Percentiles rank a stretch among this genome's conserved stretches.
phyloP scores from a whole-genome alignment of 2,329 filamentous ascomycete genomes.

The Aspergillus ochraceus region DNA sequence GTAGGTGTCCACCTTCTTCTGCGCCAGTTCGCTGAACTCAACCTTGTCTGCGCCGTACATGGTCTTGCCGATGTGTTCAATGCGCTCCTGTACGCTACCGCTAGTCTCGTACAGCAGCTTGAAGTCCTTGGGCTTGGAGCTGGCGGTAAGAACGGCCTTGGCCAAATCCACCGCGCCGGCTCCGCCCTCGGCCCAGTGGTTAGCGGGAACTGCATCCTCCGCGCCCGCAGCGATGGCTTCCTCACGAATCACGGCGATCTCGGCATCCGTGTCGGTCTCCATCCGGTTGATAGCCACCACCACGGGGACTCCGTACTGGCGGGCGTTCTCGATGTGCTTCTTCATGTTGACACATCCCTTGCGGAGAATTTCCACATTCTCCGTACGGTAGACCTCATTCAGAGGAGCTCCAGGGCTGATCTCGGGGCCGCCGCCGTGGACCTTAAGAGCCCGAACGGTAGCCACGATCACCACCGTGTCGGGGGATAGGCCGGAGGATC shows the following conservation, averaged over 20 bases:
- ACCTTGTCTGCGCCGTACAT: slow-evolving; percentile 94
- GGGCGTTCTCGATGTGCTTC: slow-evolving; percentile 93
- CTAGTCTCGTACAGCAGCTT: slow-evolving; percentile 82
- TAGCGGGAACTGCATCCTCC: slow-evolving; percentile 87
- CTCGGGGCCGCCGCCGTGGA: slow-evolving; percentile 93
- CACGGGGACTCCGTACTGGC: slow-evolving; percentile 84
- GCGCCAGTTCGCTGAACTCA: slow-evolving; percentile 89
- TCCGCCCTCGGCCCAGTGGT: slow-evolving; percentile 96
- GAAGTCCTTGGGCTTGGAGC: slow-evolving; percentile 81
- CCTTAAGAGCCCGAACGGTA: slow-evolving; percentile 92
- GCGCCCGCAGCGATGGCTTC: slow-evolving; percentile 90
- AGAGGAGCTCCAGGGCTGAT: slow-evolving; percentile 84
- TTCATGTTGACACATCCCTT: slow-evolving; percentile 89
- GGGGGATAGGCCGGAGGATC: slow-evolving; percentile 85
- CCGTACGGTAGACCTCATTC: slow-evolving; percentile 84
- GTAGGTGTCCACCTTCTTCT: slow-evolving; percentile 96
- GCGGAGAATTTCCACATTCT: slow-evolving; percentile 89
- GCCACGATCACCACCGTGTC: slow-evolving; percentile 95
- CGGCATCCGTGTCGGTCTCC: slow-evolving; percentile 87
- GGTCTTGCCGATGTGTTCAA: slow-evolving; percentile 82
- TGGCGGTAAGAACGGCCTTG: slow-evolving; percentile 78
- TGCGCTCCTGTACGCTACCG: slow-evolving; percentile 79
- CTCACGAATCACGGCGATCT: slow-evolving; percentile 84
- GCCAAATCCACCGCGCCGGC: slow-evolving; percentile 87
- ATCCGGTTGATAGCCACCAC: slow-evolving; percentile 98